These are phyloP conservation scores for Nitzschia sp. DNA, from an alignment of 108 stramenopile genomes.

Conservation along the genomic window DNA sequence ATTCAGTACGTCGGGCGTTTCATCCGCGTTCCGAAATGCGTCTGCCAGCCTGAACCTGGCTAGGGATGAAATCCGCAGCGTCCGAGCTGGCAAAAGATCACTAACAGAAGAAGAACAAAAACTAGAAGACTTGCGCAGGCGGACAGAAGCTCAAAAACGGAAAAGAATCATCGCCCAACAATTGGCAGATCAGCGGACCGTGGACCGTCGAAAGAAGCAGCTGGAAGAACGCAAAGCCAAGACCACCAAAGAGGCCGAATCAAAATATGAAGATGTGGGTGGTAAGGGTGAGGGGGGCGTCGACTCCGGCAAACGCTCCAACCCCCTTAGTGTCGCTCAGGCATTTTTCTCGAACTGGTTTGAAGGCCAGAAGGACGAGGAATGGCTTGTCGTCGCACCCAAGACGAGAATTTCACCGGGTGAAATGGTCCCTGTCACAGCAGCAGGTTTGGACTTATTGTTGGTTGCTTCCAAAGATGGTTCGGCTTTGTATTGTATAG, in stretches of 20 bases:
- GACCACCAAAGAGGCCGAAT: not conserved
- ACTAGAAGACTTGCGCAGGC: not conserved
- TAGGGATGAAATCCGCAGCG: not conserved
- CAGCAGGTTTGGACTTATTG: conserved; percentile 75
- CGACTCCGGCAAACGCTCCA: not conserved
- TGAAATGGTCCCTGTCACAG: conserved; percentile 81
- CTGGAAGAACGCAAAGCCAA: not conserved
- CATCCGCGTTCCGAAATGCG: not conserved
- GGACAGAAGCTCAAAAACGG: not conserved
- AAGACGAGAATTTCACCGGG: conserved; percentile 90
- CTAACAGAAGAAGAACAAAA: not conserved
- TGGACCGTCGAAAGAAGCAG: conserved; percentile 5
- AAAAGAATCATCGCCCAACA: not conserved
- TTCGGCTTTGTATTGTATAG: conserved; percentile 78
- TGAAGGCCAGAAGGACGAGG: conserved; percentile 35
- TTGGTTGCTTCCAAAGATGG: conserved; percentile 79
- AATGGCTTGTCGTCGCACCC: conserved; percentile 81
- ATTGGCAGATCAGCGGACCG: conserved; percentile 1
- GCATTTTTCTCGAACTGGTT: conserved; percentile 18
- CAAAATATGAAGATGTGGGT: not conserved
- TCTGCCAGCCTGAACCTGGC: not conserved
- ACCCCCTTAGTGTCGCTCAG: conserved; percentile 25
- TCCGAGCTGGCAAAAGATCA: not conserved
- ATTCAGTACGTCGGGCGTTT: not conserved
- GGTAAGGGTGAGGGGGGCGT: not conserved